Conservation (phyloP, 768 basidiomycete species). For the Mycena amicta region DNA sequence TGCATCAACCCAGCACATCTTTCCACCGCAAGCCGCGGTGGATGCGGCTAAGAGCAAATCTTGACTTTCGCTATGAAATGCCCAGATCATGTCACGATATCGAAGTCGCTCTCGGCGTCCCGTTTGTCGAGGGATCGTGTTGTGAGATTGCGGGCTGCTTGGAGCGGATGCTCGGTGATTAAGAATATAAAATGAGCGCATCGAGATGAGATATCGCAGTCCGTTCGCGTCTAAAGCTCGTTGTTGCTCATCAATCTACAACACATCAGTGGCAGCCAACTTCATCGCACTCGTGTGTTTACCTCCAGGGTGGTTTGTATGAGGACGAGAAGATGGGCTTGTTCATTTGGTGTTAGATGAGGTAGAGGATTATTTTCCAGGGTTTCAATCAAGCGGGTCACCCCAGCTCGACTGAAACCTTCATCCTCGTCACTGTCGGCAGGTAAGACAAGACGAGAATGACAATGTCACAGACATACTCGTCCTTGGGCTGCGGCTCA, state of each 20-base stretch:
- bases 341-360: constrained; percentile 77
- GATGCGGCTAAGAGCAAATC: constrained; percentile 77
- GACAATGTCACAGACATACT: constrained; percentile 44
- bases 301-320: constrained; percentile 90
- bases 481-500: constrained; percentile 40
- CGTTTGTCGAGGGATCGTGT: constrained; percentile 44
- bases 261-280: no score
- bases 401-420: constrained; percentile 61
- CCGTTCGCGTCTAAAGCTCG: constrained; percentile 93
- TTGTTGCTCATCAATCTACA: constrained; percentile 84
- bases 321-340: constrained; percentile 79
- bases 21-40: constrained; percentile 71
- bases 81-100: constrained; percentile 96
- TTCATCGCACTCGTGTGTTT: no score
- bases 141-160: constrained; percentile 48
- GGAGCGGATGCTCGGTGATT: constrained; percentile 63
- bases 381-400: constrained; percentile 60
- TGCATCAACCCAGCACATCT: constrained; percentile 91
- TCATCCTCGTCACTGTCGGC: constrained; percentile 41
- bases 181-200: constrained; percentile 89
- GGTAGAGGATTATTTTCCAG: constrained; percentile 68
- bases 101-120: constrained; percentile 77
- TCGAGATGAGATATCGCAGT: constrained; percentile 87
- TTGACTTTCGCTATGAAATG: constrained; percentile 93
- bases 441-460: not conserved